Evolutionary conservation across 2,329 filamentous ascomycete genomes (phyloP).

Genomic region (Thielaviopsis ethacetica): DNA sequence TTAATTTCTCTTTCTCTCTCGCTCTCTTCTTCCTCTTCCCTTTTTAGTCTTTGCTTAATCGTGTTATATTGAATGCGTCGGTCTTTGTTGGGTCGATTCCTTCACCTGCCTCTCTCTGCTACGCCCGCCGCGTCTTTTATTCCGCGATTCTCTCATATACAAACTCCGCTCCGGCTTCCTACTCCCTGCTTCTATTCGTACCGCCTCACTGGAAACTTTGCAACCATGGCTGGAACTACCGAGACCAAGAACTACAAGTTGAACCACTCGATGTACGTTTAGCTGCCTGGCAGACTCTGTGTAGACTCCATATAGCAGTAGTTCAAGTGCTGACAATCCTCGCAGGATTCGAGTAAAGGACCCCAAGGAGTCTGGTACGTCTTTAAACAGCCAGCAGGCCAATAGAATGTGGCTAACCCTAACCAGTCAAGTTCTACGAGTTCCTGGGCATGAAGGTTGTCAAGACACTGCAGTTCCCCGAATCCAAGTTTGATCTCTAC

Average conservation of each 20-base stretch:
- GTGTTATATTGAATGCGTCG: background rate
- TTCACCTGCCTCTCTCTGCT: background rate
- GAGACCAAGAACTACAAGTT: constrained; percentile 64
- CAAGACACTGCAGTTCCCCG: constrained; percentile 65
- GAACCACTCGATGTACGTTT: constrained; percentile 68
- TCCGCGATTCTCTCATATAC: background rate
- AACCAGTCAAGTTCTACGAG: constrained; percentile 75
- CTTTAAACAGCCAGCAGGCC: background rate
- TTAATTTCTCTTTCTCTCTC: background rate
- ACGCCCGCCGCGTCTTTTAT: background rate
- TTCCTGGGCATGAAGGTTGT: constrained; percentile 77
- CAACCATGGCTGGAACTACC: constrained; percentile 51
- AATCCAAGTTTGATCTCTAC: constrained; percentile 88
- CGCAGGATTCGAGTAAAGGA: constrained; percentile 88
- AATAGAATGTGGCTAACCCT: constrained; percentile 5
- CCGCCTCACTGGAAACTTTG: constrained; percentile 16
- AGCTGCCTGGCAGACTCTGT: background rate
- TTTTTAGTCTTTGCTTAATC: background rate
- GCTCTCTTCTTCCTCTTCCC: background rate
- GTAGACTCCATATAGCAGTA: no score
- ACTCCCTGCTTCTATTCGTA: background rate
- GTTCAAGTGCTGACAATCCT: constrained; percentile 6
- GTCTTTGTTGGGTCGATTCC: background rate
- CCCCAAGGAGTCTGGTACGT: constrained; percentile 56
- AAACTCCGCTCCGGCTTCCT: background rate